A percentile compares a stretch with the other conserved stretches of the same genome.
Evolutionary conservation across 1,139 yeast species (phyloP).

Genomic region (Pichia sp.): DNA sequence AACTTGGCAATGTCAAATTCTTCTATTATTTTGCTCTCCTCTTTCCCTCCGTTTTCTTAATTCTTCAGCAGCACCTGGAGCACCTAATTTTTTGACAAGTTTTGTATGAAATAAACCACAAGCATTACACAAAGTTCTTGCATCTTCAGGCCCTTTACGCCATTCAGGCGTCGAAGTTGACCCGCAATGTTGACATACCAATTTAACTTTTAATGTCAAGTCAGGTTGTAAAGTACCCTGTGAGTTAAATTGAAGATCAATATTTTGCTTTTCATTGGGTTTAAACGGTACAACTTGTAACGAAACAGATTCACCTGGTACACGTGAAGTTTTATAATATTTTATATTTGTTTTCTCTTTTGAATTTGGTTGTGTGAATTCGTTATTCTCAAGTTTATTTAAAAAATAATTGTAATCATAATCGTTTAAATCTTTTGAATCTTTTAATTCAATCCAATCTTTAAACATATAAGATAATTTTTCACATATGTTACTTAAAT

Average conservation of each 20-base stretch:
- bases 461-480: constrained; percentile 3
- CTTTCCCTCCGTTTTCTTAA: constrained; percentile 23
- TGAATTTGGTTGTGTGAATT: background rate
- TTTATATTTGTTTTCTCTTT: background rate
- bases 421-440: constrained; percentile 1
- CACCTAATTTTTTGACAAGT: constrained; percentile 52
- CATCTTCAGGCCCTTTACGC: constrained; percentile 78
- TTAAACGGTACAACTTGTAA: constrained; percentile 27
- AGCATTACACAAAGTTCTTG: constrained; percentile 70
- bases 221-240: constrained; percentile 30
- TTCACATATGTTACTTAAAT: constrained; percentile 3
- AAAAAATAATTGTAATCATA: background rate
- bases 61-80: constrained; percentile 29
- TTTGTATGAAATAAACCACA: constrained; percentile 77
- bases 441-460: constrained; percentile 13
- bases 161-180: constrained; percentile 77
- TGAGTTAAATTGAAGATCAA: constrained; percentile 18
- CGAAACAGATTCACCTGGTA: constrained; percentile 25
- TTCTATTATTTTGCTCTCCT: constrained; percentile 27
- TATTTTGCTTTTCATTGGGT: constrained; percentile 15
- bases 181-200: constrained; percentile 51
- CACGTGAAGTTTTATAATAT: constrained; percentile 1
- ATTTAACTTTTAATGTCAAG: constrained; percentile 25
- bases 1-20: constrained; percentile 11
- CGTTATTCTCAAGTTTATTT: background rate